Conservation (phyloP, 2,329 filamentous ascomycete species). For the Microdochium nivale region DNA sequence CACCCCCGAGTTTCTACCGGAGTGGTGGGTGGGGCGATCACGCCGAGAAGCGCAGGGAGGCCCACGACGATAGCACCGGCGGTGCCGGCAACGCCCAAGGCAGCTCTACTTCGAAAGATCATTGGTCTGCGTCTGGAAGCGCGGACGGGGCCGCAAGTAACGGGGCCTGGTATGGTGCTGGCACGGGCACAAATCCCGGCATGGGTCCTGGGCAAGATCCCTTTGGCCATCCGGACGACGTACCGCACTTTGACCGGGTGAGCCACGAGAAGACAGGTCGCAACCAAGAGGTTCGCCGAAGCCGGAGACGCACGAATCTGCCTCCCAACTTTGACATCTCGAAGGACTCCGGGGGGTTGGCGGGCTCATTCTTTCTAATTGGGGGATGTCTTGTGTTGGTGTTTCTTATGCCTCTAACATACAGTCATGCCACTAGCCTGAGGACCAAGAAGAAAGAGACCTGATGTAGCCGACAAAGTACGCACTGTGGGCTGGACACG, state of each 20-base stretch:
- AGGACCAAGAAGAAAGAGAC: neutral
- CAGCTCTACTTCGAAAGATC: constrained; percentile 5
- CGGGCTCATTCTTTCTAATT: neutral
- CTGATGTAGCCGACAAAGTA: neutral
- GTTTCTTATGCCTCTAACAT: neutral
- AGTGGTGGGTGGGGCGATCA: constrained; percentile 70
- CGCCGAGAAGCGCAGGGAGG: constrained; percentile 45
- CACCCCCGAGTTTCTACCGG: constrained; percentile 82
- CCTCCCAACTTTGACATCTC: neutral
- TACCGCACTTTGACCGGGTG: constrained; percentile 71
- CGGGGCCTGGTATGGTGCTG: neutral
- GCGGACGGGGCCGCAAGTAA: neutral
- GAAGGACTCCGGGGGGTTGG: neutral
- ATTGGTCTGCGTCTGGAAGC: neutral
- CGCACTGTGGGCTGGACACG: too few species aligned
- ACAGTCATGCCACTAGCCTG: neutral
- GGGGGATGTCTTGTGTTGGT: neutral
- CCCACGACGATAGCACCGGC: constrained; percentile 31
- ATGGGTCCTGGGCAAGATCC: constrained; percentile 52
- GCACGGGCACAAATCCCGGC: constrained; percentile 27
- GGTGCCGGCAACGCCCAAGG: constrained; percentile 4
- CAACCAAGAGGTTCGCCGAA: constrained; percentile 43
- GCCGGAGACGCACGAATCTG: constrained; percentile 1
- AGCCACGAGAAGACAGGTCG: constrained; percentile 68
- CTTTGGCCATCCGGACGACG: constrained; percentile 36